Base-by-base conservation (phyloP, 805 yeast genomes). In the Yarrowia sp. region DNA sequence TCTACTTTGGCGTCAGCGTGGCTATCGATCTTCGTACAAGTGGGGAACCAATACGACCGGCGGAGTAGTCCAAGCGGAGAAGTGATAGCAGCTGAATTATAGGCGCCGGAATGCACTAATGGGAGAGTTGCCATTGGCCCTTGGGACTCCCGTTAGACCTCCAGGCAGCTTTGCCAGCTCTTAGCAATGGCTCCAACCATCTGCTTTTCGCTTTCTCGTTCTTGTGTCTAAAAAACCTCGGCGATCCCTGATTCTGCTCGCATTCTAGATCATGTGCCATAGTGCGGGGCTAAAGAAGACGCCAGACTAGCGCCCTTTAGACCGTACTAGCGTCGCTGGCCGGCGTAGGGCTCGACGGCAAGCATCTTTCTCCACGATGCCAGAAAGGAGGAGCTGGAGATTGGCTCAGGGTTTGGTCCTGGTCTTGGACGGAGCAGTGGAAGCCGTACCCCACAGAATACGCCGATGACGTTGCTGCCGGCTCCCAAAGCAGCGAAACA, bases 361-460 rank as follows among this genome's bases (percentile, higher is more conserved):
- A 12, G 18, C 44, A 7, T 6, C 27, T 6, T 27, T 44, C 51
- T 44, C 35, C 51, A 44, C 51, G 51, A 44, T 44, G 24, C 35
- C 35, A 10, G 8, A 44, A 29, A 44, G 51, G 51, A 44, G 51
- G 51, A 44, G 51, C 47, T 39, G 24, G n/a, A 7, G 16, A 13
- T 44, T 16, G 51, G 13, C 51, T 44, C 51, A 29, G 51, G 35
- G 35, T 29, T 27, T 6, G 12, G 29, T 8, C n/a, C 13, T 35
- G 39, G 12, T 14, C 16, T 32, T 32, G n/a, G 42, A 38, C 25
- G 9, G 46, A 39, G 29, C 14, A 27, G 24, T 4, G 6, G 16
- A 44, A 29, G 35, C 51, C 51, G 51, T 44, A 18, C 51, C 51
- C 51, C 51, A 44, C 51, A 44, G 44, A 5, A n/a, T n/a, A n/a